A percentile compares a stretch with the other conserved stretches of the same genome.
Evolutionary conservation across 371 early-diverging fungal species (phyloP).

Genomic region (Mortierella sp.): DNA sequence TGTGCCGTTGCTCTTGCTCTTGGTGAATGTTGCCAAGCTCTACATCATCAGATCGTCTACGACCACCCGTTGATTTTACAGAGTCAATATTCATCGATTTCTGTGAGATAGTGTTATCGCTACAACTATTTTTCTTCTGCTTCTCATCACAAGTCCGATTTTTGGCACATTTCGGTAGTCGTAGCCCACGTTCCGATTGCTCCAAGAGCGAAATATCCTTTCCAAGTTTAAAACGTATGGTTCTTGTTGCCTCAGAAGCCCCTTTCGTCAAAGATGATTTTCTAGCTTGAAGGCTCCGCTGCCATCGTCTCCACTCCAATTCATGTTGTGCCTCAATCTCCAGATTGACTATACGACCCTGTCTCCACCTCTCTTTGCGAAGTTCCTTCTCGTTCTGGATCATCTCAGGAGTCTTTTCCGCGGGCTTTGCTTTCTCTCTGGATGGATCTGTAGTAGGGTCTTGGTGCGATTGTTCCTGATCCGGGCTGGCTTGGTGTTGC

Average conservation of each 20-base stretch:
- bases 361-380: constrained; percentile 43
- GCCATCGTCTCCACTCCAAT: constrained; percentile 51
- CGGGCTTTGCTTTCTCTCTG: not conserved
- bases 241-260: not conserved
- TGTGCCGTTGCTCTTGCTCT: constrained; percentile 4
- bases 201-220: constrained; percentile 40
- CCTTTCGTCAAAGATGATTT: not conserved
- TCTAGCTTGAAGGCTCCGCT: constrained; percentile 17
- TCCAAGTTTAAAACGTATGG: constrained; percentile 31
- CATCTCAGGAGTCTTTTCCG: constrained; percentile 19
- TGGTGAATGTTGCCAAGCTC: constrained; percentile 12
- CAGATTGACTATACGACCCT: constrained; percentile 32
- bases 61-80: not conserved
- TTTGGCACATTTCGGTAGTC: constrained; percentile 18
- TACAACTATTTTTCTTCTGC: not conserved
- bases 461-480: not conserved
- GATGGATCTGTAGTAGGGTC: not conserved
- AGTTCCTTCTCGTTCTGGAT: constrained; percentile 30
- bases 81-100: too few species aligned
- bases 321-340: constrained; percentile 47
- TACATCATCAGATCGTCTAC: not conserved
- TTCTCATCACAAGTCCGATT: not conserved
- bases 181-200: constrained; percentile 33
- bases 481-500: not conserved
- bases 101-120: not conserved